Base-by-base conservation (phyloP, 306 rosid species). In the Alnus rubra region DNA sequence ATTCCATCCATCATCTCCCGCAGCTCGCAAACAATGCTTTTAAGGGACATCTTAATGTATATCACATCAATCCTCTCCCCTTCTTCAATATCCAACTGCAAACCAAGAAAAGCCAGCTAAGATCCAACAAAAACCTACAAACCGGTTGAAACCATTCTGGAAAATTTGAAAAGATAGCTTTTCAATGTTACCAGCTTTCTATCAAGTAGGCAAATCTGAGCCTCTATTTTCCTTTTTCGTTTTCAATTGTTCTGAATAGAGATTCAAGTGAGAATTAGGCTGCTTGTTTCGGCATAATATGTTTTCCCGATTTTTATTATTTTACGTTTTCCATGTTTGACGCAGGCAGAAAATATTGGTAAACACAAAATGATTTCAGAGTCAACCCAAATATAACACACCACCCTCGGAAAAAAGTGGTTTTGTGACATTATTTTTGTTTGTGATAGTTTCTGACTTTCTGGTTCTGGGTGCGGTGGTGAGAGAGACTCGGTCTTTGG, bases 1-100 rank as follows among this genome's bases (percentile, higher is more conserved):
- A 93, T 81, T 18, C 98, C 93, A 83, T 88, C 97, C 80, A 82
- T 91, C 87, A 91, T 88, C 80, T 88, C 92, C 86, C 88, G 80
- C 37, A 90, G 87, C 80, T 90, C 94, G 2, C 93, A 85, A 15
- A 92, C 86, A 54, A 90, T 76, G 84, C 85, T 86, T 85, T 86
- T 92, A 72, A 93, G 87, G 64, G 95, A 88, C 97, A 92, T 94
- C 64, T 68, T 85, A 50, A 1, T 78, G 23, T 64, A 78, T 77
- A 78, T 77, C 88, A 84, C 70, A 83, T 49, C 84, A 89, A 77
- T 74, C 79, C 71, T 81, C 79, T 9, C 90, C 74, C 28, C 28
- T 23, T 23, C 28, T 70, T 64, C 82, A 71, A 80, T 60, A 62
- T 58, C 74, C 82, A 84, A 73, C 86, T 85, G 82, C 83, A 79